A percentile compares a stretch with the other conserved stretches of the same genome.
phyloP scores from a whole-genome alignment of 352 stramenopile genomes.

The Phytophthora citricola region DNA sequence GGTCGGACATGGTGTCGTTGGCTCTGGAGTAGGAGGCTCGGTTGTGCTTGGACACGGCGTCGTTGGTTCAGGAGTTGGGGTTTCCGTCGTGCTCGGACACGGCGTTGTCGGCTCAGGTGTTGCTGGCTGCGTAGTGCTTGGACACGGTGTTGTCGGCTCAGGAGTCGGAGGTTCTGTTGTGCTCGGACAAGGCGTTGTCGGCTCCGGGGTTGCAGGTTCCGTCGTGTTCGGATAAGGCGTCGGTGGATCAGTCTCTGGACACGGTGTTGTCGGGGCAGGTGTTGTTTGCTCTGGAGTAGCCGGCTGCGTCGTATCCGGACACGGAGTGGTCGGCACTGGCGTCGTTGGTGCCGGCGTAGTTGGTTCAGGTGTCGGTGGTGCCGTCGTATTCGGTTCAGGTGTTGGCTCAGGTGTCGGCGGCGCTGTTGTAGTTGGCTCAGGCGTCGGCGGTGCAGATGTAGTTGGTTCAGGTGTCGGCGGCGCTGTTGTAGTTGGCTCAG shows the following conservation, averaged over 20 bases:
- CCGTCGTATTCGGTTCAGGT: background rate
- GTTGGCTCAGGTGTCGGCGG: constrained; percentile 1
- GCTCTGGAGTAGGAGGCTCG: background rate
- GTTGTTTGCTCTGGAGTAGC: constrained; percentile 9
- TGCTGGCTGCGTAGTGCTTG: background rate
- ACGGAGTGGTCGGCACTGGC: background rate
- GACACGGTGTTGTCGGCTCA: constrained; percentile 1
- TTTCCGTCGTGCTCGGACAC: background rate
- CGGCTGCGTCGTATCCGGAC: background rate
- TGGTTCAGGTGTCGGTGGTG: constrained; percentile 2
- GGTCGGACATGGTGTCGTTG: constrained; percentile 4
- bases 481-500: constrained; percentile 2
- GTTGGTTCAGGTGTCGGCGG: background rate
- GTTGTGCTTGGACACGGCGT: background rate
- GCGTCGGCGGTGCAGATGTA: background rate
- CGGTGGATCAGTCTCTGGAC: background rate
- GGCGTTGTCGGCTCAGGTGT: constrained; percentile 4
- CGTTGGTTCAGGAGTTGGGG: background rate
- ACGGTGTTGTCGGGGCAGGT: background rate
- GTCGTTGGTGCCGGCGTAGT: background rate
- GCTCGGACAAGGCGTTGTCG: background rate
- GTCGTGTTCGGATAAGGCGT: background rate
- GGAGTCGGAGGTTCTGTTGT: background rate
- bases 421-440: constrained; percentile 3
- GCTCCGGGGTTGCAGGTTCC: background rate